Evolutionary conservation across 768 basidiomycete species (phyloP).

Genomic region (Suillus weaverae): DNA sequence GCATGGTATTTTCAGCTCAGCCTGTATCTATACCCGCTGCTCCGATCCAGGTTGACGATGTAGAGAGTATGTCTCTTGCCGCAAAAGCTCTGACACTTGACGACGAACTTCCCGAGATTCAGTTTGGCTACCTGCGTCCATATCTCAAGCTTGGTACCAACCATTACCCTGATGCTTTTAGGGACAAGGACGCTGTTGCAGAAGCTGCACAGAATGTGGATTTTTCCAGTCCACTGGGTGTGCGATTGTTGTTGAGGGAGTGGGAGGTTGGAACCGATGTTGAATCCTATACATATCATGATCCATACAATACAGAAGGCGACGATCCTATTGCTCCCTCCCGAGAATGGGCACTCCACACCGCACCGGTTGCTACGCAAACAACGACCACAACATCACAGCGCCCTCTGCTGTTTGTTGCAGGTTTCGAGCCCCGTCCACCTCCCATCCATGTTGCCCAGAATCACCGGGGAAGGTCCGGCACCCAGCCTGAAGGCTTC

Average conservation of each 20-base stretch:
- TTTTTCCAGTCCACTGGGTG: slow-evolving; percentile 47
- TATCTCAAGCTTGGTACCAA: slow-evolving; percentile 30
- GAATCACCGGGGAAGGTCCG: slow-evolving; percentile 3
- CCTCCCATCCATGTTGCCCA: slow-evolving; percentile 14
- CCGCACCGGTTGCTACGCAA: slow-evolving; percentile 15
- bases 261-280: slow-evolving; percentile 64
- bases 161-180: slow-evolving; percentile 27
- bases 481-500: slow-evolving; percentile 10
- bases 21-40: slow-evolving; percentile 33
- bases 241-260: slow-evolving; percentile 63
- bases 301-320: slow-evolving; percentile 50
- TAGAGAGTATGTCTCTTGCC: slow-evolving; percentile 61
- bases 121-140: slow-evolving; percentile 65
- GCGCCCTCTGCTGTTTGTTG: slow-evolving; percentile 42
- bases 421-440: slow-evolving; percentile 27
- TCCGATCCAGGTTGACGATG: slow-evolving; percentile 27
- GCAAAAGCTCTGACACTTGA: slow-evolving; percentile 48
- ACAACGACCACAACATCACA: slow-evolving; percentile 25
- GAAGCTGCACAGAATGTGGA: slow-evolving; percentile 15
- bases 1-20: slow-evolving; percentile 53
- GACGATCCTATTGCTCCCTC: slow-evolving; percentile 17
- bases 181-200: slow-evolving; percentile 22
- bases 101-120: slow-evolving; percentile 55
- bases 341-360: slow-evolving; percentile 14
- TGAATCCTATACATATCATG: slow-evolving; percentile 48